Evolutionary conservation across 345 rosid genomes (phyloP).

Genomic region (Moringa oleifera): DNA sequence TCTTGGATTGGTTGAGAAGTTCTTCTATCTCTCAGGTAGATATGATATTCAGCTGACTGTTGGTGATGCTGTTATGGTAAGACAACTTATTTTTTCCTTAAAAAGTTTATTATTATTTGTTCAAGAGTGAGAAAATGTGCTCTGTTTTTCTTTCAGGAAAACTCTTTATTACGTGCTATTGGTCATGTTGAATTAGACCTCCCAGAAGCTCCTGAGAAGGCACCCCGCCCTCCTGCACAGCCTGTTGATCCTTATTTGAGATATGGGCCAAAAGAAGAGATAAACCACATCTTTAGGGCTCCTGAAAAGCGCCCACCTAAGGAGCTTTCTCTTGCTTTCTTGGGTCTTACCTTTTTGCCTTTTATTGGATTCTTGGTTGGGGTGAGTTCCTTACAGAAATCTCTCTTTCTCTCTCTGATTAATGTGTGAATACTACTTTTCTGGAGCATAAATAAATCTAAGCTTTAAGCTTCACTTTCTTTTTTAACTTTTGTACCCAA

Average conservation of each 20-base stretch:
- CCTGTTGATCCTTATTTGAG: slow-evolving; percentile 57
- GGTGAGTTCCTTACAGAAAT: slow-evolving; percentile 43
- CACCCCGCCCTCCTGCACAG: slow-evolving; percentile 62
- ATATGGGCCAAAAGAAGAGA: slow-evolving; percentile 89
- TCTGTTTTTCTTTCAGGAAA: slow-evolving; percentile 52
- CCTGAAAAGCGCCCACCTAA: slow-evolving; percentile 88
- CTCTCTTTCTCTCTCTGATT: neutral
- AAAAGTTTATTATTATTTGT: neutral
- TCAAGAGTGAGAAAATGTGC: slow-evolving; percentile 7
- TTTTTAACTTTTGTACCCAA: neutral
- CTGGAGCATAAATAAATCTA: neutral
- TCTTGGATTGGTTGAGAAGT: slow-evolving; percentile 88
- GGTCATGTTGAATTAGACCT: slow-evolving; percentile 80
- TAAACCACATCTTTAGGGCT: slow-evolving; percentile 71
- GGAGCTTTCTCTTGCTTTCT: slow-evolving; percentile 77
- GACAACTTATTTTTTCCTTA: slow-evolving; percentile 16
- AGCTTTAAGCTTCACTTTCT: neutral
- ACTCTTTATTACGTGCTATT: slow-evolving; percentile 62
- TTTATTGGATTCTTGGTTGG: slow-evolving; percentile 74
- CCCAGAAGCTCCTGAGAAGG: slow-evolving; percentile 94
- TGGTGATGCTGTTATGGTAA: slow-evolving; percentile 95
- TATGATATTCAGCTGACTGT: slow-evolving; percentile 80
- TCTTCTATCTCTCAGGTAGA: slow-evolving; percentile 86
- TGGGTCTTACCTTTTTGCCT: slow-evolving; percentile 74
- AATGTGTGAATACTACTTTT: neutral